Percentiles rank a stretch among this genome's conserved stretches.
These are phyloP conservation scores for Phoenix dactylifera DNA, from an alignment of 176 grass and related monocot species.

Conservation along the genomic window DNA sequence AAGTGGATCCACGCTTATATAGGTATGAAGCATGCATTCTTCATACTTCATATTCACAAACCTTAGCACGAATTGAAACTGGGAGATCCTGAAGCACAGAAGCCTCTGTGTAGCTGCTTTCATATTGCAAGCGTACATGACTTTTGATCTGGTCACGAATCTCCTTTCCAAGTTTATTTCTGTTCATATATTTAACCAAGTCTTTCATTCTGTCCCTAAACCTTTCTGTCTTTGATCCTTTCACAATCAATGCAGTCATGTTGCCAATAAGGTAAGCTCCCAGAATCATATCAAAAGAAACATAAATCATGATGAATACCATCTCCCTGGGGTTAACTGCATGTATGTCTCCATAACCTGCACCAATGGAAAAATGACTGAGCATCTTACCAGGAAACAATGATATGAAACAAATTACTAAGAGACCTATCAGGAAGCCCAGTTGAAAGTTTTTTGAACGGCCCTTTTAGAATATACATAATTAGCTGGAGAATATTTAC, in stretches of 20 bases:
- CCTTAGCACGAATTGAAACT: slow-evolving; percentile 85
- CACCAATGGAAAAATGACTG: not conserved
- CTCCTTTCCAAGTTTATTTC: slow-evolving; percentile 75
- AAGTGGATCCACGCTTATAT: too few relatives aligned
- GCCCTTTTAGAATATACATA: too few relatives aligned
- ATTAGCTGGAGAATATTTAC: too few relatives aligned
- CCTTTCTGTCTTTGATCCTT: slow-evolving; percentile 87
- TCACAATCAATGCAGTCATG: slow-evolving; percentile 99
- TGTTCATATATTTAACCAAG: slow-evolving; percentile 89
- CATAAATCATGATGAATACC: slow-evolving; percentile 98
- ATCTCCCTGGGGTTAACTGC: slow-evolving; percentile 93
- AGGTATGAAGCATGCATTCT: not conserved
- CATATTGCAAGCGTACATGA: slow-evolving; percentile 82
- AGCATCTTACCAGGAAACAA: not conserved
- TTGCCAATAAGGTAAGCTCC: slow-evolving; percentile 97
- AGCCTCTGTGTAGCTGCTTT: slow-evolving; percentile 88
- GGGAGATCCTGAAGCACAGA: slow-evolving; percentile 90
- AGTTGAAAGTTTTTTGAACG: too few relatives aligned
- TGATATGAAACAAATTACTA: too few relatives aligned
- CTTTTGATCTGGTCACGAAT: slow-evolving; percentile 89
- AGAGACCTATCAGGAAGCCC: too few relatives aligned
- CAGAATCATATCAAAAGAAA: slow-evolving; percentile 99
- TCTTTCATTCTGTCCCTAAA: slow-evolving; percentile 99
- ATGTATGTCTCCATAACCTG: slow-evolving; percentile 99
- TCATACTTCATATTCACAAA: slow-evolving; percentile 4